phyloP scores from a whole-genome alignment of 2,329 filamentous ascomycete genomes.

The Elsinoe batatas region DNA sequence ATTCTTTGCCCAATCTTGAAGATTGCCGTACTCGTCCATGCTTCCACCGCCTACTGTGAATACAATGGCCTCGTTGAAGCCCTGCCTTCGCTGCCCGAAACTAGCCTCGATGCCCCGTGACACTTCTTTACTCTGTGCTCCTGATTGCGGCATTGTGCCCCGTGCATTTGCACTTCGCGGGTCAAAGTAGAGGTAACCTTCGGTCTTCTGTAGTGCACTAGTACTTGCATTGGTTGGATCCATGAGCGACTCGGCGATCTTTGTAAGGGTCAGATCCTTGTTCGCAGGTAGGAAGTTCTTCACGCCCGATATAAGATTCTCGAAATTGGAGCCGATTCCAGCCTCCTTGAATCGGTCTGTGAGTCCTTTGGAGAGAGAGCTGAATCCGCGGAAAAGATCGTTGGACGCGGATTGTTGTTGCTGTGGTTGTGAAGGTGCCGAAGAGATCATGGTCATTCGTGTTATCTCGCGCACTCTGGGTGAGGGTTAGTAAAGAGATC shows the following conservation, averaged over 20 bases:
- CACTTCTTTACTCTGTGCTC: constrained; percentile 37
- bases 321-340: constrained; percentile 76
- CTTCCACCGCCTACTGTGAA: constrained; percentile 66
- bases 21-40: constrained; percentile 97
- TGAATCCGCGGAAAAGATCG: constrained; percentile 88
- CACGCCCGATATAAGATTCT: constrained; percentile 87
- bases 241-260: constrained; percentile 97
- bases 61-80: constrained; percentile 32
- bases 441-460: constrained; percentile 96
- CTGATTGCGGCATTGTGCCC: constrained; percentile 78
- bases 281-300: constrained; percentile 98
- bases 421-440: constrained; percentile 57
- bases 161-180: constrained; percentile 86
- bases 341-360: constrained; percentile 92
- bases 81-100: constrained; percentile 70
- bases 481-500: neutral
- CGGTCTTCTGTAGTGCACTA: constrained; percentile 89
- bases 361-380: constrained; percentile 78
- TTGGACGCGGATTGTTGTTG: constrained; percentile 50
- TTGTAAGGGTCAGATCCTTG: constrained; percentile 90
- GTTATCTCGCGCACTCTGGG: constrained; percentile 78
- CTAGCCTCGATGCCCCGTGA: constrained; percentile 61
- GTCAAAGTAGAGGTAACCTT: constrained; percentile 95
- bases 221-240: constrained; percentile 83
- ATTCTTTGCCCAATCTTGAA: constrained; percentile 84